Conservation (phyloP, 441 rosid species). For the Manihot esculenta region DNA sequence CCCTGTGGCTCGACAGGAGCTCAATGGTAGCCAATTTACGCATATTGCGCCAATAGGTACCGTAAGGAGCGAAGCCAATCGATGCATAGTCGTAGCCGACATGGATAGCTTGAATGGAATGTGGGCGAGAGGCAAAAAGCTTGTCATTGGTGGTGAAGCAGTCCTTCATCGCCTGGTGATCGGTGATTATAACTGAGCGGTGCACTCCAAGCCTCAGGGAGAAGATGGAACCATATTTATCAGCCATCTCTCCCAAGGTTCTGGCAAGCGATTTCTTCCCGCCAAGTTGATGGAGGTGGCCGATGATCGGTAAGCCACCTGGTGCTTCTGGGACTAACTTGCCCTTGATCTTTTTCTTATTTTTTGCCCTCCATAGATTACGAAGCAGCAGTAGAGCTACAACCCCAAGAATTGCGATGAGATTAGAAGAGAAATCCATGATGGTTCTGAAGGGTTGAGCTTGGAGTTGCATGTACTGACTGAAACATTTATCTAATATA, state of each 20-base stretch:
- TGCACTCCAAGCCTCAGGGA: not conserved
- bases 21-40: not conserved
- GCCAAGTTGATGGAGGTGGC: not conserved
- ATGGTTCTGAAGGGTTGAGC: not conserved
- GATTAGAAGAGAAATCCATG: not conserved
- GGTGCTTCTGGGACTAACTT: not conserved
- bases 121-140: not conserved
- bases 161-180: not conserved
- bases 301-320: not conserved
- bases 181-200: not conserved
- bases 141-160: not conserved
- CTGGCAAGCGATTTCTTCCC: not conserved
- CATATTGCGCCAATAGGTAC: constrained; percentile 6
- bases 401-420: not conserved
- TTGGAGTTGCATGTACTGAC: no score
- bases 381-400: not conserved
- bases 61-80: constrained; percentile 5
- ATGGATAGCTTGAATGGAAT: not conserved
- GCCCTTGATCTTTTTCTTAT: not conserved
- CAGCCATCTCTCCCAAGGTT: not conserved
- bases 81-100: constrained; percentile 7
- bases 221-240: not conserved
- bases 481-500: no score
- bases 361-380: not conserved
- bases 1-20: not conserved